Conservation (phyloP, 2,329 filamentous ascomycete genomes). For the Leptodontidium sp. region DNA sequence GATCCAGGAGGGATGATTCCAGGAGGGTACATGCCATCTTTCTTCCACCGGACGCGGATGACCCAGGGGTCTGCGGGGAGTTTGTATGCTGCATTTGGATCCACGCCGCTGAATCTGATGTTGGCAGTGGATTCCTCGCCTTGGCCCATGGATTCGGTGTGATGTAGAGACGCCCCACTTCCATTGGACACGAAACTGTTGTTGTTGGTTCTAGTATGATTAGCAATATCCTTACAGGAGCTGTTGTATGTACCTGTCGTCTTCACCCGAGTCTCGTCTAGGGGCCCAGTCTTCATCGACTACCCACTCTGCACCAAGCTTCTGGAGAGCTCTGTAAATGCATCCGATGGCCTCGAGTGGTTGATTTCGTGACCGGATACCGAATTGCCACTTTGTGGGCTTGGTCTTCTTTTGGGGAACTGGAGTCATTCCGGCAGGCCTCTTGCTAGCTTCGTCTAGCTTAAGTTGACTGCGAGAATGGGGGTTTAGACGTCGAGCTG, state of each 20-base stretch:
- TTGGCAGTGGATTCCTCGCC: conserved; percentile 41
- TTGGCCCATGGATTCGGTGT: conserved; percentile 49
- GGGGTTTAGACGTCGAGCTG: conserved; percentile 81
- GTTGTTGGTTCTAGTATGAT: conserved; percentile 46
- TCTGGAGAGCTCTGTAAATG: conserved; percentile 89
- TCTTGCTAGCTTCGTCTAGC: conserved; percentile 68
- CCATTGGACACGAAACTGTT: conserved; percentile 51
- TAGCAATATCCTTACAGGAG: conserved; percentile 23
- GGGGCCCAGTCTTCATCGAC: conserved; percentile 63
- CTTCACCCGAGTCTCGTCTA: conserved; percentile 47
- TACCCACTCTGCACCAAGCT: conserved; percentile 90
- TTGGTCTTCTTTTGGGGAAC: conserved; percentile 76
- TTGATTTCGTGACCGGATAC: conserved; percentile 91
- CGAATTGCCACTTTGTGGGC: conserved; percentile 96
- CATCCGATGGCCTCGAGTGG: conserved; percentile 94
- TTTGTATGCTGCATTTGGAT: conserved; percentile 72
- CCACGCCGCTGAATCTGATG: conserved; percentile 48
- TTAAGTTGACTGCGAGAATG: conserved; percentile 78
- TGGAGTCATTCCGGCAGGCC: conserved; percentile 69
- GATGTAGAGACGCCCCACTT: conserved; percentile 49
- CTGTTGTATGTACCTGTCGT: conserved; percentile 49
- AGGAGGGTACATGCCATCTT: conserved; percentile 74
- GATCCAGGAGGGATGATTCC: conserved; percentile 57
- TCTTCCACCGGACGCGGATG: conserved; percentile 88
- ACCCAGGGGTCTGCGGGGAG: conserved; percentile 96